These are phyloP conservation scores for Collybia nuda DNA, from an alignment of 768 basidiomycete species.

Conservation along the genomic window DNA sequence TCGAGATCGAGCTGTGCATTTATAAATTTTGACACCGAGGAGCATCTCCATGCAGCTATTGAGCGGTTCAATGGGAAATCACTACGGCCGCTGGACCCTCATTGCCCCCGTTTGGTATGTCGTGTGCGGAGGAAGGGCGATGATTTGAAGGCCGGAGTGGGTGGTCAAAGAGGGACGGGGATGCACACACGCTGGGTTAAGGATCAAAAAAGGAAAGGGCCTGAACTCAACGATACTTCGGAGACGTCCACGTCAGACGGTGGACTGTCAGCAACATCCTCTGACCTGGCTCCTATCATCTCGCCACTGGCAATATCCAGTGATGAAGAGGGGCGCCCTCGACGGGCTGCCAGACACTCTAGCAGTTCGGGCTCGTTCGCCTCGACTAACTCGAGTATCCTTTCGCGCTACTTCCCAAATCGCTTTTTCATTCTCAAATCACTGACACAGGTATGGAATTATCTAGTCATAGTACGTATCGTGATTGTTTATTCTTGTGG, in stretches of 20 bases:
- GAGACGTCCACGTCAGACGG: constrained; percentile 20
- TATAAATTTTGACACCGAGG: constrained; percentile 77
- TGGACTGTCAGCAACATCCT: constrained; percentile 19
- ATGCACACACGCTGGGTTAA: constrained; percentile 84
- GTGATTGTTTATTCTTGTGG: background rate
- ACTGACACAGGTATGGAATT: constrained; percentile 62
- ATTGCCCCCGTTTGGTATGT: constrained; percentile 81
- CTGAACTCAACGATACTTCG: constrained; percentile 16
- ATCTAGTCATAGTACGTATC: background rate
- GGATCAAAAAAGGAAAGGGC: constrained; percentile 47
- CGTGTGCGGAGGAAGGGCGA: constrained; percentile 80
- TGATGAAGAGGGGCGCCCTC: constrained; percentile 35
- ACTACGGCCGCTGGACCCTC: constrained; percentile 67
- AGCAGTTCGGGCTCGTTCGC: constrained; percentile 69
- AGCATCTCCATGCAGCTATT: constrained; percentile 66
- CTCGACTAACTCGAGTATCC: constrained; percentile 83
- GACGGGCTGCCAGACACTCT: constrained; percentile 33
- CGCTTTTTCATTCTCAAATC: constrained; percentile 95
- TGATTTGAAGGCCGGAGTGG: constrained; percentile 87
- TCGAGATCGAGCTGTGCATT: constrained; percentile 95
- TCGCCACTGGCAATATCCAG: constrained; percentile 36
- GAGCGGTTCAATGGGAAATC: constrained; percentile 67
- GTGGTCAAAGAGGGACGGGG: constrained; percentile 84
- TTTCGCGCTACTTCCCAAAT: constrained; percentile 74
- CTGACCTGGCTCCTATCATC: constrained; percentile 23